These are phyloP conservation scores for Aspergillus texensis DNA, from an alignment of 2,329 filamentous ascomycete genomes.

Conservation along the genomic window DNA sequence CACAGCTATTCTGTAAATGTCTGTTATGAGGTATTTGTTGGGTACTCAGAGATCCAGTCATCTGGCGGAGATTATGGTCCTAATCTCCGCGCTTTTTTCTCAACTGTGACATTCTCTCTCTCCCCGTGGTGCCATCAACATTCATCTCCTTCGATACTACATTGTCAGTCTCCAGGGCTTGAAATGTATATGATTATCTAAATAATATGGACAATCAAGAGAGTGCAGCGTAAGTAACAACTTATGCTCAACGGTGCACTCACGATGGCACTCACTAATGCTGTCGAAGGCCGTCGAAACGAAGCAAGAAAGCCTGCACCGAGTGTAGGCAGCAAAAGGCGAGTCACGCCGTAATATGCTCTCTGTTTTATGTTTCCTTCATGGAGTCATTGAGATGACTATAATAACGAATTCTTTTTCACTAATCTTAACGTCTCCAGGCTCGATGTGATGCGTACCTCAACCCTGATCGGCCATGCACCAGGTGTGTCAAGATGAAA, in stretches of 20 bases:
- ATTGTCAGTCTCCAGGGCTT: not conserved
- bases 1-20: no score
- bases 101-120: no score
- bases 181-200: no score
- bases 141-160: not conserved
- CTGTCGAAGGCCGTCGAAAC: constrained; percentile 20
- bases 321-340: constrained; percentile 49
- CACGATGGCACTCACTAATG: not conserved
- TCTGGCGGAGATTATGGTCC: not conserved
- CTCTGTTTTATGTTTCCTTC: not conserved
- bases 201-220: not conserved
- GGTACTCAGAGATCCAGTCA: not conserved
- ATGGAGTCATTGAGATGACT: no score
- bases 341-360: not conserved
- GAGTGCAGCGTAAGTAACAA: not conserved
- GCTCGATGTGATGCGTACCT: constrained; percentile 45
- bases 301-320: constrained; percentile 46
- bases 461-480: constrained; percentile 38
- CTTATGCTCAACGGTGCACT: not conserved
- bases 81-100: not conserved
- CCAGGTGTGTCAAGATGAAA: constrained; percentile 42
- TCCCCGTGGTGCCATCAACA: no score
- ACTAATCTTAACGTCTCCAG: constrained; percentile 16
- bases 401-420: no score
- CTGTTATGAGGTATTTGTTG: no score